These are phyloP conservation scores for Apophysomyces variabilis DNA, from an alignment of 371 early-diverging fungal species.

Conservation along the genomic window DNA sequence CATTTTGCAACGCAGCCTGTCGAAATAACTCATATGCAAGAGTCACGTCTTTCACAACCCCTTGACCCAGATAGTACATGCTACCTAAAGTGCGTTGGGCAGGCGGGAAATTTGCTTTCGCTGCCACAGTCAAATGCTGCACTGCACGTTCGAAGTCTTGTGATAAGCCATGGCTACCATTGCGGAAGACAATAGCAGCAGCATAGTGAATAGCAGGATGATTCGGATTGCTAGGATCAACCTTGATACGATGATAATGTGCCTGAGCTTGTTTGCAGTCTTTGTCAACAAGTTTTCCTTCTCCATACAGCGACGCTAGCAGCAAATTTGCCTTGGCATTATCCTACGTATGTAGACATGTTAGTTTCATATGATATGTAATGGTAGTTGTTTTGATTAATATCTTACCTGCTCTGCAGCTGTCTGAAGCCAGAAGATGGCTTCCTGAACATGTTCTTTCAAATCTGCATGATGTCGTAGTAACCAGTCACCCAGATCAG, in stretches of 20 bases:
- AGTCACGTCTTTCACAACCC: slow-evolving; percentile 34
- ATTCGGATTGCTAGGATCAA: slow-evolving; percentile 14
- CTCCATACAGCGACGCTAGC: slow-evolving; percentile 27
- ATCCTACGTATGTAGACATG: slow-evolving; percentile 11
- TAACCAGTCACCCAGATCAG: slow-evolving; percentile 18
- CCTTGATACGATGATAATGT: slow-evolving; percentile 18
- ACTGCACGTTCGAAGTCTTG: slow-evolving; percentile 25
- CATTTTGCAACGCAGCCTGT: slow-evolving; percentile 29
- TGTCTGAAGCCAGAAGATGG: slow-evolving; percentile 15
- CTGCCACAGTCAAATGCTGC: slow-evolving; percentile 25
- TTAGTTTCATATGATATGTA: neutral
- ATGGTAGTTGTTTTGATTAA: neutral
- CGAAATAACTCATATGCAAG: slow-evolving; percentile 40
- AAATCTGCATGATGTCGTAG: slow-evolving; percentile 10
- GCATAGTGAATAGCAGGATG: slow-evolving; percentile 28
- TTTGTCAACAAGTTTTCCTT: slow-evolving; percentile 22
- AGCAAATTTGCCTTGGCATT: slow-evolving; percentile 24
- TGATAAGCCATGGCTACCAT: slow-evolving; percentile 19
- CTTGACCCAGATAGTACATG: slow-evolving; percentile 45
- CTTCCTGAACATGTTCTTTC: slow-evolving; percentile 10
- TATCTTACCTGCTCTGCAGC: slow-evolving; percentile 21
- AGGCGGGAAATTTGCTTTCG: slow-evolving; percentile 26
- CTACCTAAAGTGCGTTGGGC: slow-evolving; percentile 45
- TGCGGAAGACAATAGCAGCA: slow-evolving; percentile 30
- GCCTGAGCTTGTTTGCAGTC: slow-evolving; percentile 21